Conservation (phyloP, 2,329 filamentous ascomycete species). For the Pseudocercospora eumusae region DNA sequence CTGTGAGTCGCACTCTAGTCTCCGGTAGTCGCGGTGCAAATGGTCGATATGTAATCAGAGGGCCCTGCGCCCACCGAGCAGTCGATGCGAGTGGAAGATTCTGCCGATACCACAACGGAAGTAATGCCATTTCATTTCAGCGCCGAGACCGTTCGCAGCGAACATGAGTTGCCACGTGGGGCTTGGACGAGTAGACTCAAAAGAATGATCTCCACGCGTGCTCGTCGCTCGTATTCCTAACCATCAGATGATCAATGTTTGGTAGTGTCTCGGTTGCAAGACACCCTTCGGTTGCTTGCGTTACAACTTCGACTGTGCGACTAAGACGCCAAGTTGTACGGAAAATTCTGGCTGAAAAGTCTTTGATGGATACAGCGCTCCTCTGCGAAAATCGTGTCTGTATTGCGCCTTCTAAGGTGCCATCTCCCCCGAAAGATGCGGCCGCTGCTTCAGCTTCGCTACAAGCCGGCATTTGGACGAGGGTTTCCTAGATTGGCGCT, state of each 20-base stretch:
- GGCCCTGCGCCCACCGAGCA: no score
- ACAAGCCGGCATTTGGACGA: neutral
- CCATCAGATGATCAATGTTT: neutral
- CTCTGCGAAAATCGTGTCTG: neutral
- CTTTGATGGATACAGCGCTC: neutral
- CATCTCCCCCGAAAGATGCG: neutral
- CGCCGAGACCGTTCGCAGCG: neutral
- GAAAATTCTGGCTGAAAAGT: neutral
- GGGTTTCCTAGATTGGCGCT: neutral
- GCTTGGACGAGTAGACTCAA: neutral
- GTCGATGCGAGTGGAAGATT: no score
- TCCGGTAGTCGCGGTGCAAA: no score
- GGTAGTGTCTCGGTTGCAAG: conserved; percentile 6
- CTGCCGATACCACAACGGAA: neutral
- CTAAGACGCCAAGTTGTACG: no score
- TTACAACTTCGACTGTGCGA: no score
- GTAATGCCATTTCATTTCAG: neutral
- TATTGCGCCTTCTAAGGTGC: neutral
- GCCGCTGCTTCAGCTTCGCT: neutral
- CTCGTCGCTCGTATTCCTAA: neutral
- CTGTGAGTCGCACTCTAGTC: no score
- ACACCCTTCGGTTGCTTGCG: neutral
- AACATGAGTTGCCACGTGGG: neutral
- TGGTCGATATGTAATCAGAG: no score
- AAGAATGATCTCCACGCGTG: neutral